Conservation (phyloP, 257 asterid species). For the Solanum appendiculatum region DNA sequence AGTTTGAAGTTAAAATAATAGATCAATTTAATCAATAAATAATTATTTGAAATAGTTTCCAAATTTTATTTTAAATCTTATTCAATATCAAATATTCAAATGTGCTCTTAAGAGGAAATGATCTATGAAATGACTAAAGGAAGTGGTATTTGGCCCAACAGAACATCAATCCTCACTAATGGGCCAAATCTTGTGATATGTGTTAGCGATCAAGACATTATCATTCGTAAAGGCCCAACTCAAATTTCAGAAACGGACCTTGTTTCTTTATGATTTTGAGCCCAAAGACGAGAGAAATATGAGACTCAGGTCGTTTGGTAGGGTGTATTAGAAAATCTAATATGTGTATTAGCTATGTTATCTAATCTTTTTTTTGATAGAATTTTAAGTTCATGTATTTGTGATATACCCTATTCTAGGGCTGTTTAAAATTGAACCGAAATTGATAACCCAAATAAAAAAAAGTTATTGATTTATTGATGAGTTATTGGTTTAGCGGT, state of each 20-base stretch:
- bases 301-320: not conserved
- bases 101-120: not conserved
- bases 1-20: not conserved
- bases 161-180: not conserved
- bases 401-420: no score
- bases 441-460: no score
- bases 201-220: not conserved
- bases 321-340: not conserved
- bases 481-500: not conserved
- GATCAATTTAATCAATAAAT: not conserved
- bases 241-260: not conserved
- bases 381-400: not conserved
- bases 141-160: not conserved
- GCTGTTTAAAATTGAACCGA: no score
- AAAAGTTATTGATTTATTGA: rapidly evolving
- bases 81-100: not conserved
- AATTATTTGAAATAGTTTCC: not conserved
- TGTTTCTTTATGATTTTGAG: not conserved
- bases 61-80: not conserved
- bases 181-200: not conserved
- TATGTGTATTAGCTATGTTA: not conserved
- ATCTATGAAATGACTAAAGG: not conserved
- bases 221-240: not conserved
- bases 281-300: not conserved
- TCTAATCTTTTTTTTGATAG: not conserved